Evolutionary conservation across 768 basidiomycete genomes (phyloP).

Genomic region (Termitomyces sp.): DNA sequence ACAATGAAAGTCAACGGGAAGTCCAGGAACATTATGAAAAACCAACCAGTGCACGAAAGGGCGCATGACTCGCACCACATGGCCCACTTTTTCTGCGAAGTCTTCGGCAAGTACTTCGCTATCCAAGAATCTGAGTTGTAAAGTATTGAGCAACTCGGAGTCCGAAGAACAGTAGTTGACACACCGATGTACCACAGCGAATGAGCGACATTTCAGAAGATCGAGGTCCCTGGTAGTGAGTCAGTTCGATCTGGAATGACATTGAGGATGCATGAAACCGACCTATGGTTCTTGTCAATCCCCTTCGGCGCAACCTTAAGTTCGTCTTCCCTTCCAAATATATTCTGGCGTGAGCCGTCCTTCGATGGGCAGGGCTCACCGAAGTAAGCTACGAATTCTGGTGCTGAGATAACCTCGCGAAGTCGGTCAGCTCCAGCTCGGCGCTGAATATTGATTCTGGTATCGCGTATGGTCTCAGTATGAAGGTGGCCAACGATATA

Average conservation of each 20-base stretch:
- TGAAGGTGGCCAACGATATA: not conserved
- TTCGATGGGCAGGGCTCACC: conserved; percentile 64
- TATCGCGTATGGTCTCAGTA: not conserved
- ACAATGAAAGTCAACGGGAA: not conserved
- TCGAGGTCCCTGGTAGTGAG: conserved; percentile 73
- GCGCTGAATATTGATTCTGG: conserved; percentile 60
- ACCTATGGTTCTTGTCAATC: conserved; percentile 79
- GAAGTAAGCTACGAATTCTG: conserved; percentile 74
- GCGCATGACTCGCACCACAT: conserved; percentile 50
- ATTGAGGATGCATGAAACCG: conserved; percentile 12
- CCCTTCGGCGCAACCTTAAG: conserved; percentile 93
- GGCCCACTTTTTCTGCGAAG: conserved; percentile 62
- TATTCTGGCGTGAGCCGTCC: conserved; percentile 62
- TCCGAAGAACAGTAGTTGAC: conserved; percentile 23
- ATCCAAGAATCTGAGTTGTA: conserved; percentile 44
- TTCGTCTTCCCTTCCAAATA: conserved; percentile 88
- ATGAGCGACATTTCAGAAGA: conserved; percentile 78
- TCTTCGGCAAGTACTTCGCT: conserved; percentile 62
- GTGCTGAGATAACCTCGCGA: conserved; percentile 60
- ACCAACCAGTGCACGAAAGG: conserved; percentile 82
- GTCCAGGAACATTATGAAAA: not conserved
- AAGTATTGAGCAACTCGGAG: conserved; percentile 5
- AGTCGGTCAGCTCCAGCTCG: conserved; percentile 52
- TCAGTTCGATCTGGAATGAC: not conserved
- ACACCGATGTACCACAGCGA: conserved; percentile 65